Evolutionary conservation across 2,329 filamentous ascomycete genomes (phyloP).

Genomic region (Fusarium sp.): DNA sequence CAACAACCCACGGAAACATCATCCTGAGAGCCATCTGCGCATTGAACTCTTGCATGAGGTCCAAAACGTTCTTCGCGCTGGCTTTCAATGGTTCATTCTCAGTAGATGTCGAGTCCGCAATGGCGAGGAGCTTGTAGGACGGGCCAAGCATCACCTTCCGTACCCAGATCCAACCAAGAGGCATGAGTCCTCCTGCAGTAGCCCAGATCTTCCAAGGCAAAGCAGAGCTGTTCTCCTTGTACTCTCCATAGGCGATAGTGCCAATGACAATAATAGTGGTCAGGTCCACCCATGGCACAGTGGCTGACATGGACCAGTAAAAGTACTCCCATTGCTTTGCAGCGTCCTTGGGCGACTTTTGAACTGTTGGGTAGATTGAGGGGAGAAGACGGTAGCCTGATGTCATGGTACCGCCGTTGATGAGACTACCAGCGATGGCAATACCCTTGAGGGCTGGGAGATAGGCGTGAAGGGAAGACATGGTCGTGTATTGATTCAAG

Average conservation of each 20-base stretch:
- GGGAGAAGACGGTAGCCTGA: constrained; percentile 34
- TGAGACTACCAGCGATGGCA: constrained; percentile 33
- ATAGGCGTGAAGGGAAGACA: constrained; percentile 10
- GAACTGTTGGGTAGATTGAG: constrained; percentile 23
- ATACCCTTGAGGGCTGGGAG: constrained; percentile 25
- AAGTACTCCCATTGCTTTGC: constrained; percentile 37
- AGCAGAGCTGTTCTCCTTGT: not conserved
- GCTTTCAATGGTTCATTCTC: not conserved
- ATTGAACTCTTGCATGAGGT: constrained; percentile 30
- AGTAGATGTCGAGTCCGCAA: not conserved
- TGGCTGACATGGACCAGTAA: constrained; percentile 36
- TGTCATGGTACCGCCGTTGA: constrained; percentile 36
- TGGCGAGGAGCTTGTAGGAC: not conserved
- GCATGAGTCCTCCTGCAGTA: not conserved
- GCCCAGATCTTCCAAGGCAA: constrained; percentile 9
- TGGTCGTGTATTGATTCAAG: not conserved
- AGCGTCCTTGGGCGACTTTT: constrained; percentile 27
- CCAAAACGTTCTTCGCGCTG: not conserved
- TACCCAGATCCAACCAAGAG: constrained; percentile 5
- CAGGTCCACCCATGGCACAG: constrained; percentile 27
- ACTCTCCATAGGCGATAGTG: constrained; percentile 7
- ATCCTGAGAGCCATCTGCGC: constrained; percentile 32
- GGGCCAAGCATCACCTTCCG: constrained; percentile 1
- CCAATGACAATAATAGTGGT: constrained; percentile 28
- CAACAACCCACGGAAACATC: constrained; percentile 38